These are phyloP conservation scores for Phellopilus nigrolimitatus DNA, from an alignment of 1,284 basidiomycete species.

Conservation along the genomic window DNA sequence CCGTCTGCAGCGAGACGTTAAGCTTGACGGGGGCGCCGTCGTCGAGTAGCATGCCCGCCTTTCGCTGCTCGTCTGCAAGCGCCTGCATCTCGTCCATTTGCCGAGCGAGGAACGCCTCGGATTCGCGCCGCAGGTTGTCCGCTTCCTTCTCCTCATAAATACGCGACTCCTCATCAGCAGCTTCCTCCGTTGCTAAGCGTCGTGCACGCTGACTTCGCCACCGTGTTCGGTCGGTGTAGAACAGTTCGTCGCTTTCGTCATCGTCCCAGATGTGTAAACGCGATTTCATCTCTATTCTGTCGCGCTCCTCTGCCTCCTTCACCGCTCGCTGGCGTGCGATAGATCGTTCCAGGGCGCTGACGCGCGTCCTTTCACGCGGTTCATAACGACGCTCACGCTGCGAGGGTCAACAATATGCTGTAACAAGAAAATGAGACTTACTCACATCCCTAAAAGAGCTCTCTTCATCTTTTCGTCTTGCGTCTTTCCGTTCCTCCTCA, in stretches of 20 bases:
- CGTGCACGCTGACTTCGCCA: conserved; percentile 73
- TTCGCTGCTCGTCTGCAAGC: conserved; percentile 80
- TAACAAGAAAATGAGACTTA: conserved; percentile 23
- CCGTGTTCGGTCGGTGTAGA: conserved; percentile 75
- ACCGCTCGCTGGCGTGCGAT: conserved; percentile 67
- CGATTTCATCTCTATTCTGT: conserved; percentile 64
- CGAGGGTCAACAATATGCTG: conserved; percentile 2
- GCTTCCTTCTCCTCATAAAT: conserved; percentile 78
- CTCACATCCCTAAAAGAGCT: conserved; percentile 80
- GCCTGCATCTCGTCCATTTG: conserved; percentile 92
- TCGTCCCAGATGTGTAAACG: conserved; percentile 84
- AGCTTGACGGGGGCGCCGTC: conserved; percentile 85
- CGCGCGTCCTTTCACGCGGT: conserved; percentile 70
- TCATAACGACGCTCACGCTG: conserved; percentile 82
- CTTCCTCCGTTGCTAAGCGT: conserved; percentile 66
- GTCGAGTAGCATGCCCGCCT: conserved; percentile 83
- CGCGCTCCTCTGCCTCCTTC: conserved; percentile 71
- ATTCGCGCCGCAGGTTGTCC: conserved; percentile 79
- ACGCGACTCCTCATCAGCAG: conserved; percentile 78
- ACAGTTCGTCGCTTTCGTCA: conserved; percentile 82
- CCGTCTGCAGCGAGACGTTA: conserved; percentile 60
- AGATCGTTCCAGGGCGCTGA: conserved; percentile 70
- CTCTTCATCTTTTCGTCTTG: conserved; percentile 71
- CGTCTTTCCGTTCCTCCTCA: conserved; percentile 72
- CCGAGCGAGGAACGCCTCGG: conserved; percentile 80